Conservation (phyloP, 2,329 filamentous ascomycete species). For the Aspergillus ochraceoroseus region DNA sequence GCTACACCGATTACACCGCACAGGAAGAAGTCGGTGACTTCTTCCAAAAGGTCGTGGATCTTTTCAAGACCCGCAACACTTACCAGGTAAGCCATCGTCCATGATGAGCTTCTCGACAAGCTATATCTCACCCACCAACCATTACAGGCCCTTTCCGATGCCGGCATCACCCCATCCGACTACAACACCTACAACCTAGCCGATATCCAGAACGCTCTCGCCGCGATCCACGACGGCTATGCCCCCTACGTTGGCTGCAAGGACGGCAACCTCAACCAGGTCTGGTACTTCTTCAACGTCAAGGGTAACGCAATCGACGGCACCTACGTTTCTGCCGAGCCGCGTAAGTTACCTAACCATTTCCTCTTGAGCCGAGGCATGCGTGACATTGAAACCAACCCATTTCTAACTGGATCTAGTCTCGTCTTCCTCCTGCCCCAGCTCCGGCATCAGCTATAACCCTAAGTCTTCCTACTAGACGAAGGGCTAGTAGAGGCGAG, state of each 20-base stretch:
- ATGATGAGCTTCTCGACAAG: neutral
- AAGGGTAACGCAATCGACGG: conserved; percentile 57
- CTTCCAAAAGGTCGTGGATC: conserved; percentile 51
- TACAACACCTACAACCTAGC: conserved; percentile 50
- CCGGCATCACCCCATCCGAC: conserved; percentile 51
- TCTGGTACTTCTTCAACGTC: conserved; percentile 53
- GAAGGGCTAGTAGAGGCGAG: too few relatives aligned
- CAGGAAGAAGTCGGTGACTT: conserved; percentile 57
- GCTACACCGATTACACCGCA: conserved; percentile 55
- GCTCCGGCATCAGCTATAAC: conserved; percentile 59
- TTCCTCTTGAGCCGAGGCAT: too few relatives aligned
- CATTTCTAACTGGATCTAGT: conserved; percentile 19
- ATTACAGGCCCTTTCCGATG: conserved; percentile 47
- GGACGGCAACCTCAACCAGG: conserved; percentile 48
- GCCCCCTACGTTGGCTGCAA: conserved; percentile 50
- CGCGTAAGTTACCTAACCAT: conserved; percentile 32
- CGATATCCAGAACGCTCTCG: conserved; percentile 50
- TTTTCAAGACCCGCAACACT: conserved; percentile 54
- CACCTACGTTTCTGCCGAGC: conserved; percentile 54
- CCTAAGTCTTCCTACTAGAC: conserved; percentile 49
- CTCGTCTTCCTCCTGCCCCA: conserved; percentile 55
- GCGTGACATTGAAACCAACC: neutral
- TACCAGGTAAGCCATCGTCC: conserved; percentile 42
- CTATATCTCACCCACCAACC: neutral
- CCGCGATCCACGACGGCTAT: conserved; percentile 46